Base-by-base conservation (phyloP, 371 early-diverging fungal genomes). In the Blakeslea trispora region DNA sequence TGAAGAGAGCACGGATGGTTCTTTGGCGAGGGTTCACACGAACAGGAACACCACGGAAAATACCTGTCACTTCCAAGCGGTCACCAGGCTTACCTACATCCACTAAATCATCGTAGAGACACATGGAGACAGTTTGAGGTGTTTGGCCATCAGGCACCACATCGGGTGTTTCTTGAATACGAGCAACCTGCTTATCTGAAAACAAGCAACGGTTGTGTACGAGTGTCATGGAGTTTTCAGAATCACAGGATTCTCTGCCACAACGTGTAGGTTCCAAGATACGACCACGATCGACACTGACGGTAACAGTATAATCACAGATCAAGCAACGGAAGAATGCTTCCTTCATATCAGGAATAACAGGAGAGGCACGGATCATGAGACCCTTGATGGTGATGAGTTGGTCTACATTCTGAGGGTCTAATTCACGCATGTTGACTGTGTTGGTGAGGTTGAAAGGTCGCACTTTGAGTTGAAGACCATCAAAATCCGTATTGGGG, bases 81-180 rank as follows among this genome's bases (percentile, higher is more conserved):
- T 99, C 99, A 79, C 99, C 99, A 2, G 99, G 98, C 61, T 96
- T 93, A 44, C 89, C 81, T 18, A 88, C 85, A 72, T 99, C 99
- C 0, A 99, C 98, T 45, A 99, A 77, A 66, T 97, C 96, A 62
- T 97, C 97, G 67, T 95, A 95, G 50, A 91, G 62, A 49, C 92
- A 90, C 64, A 99, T 63, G 0, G 99, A 88, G 17, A 99, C 92
- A 1, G 99, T 92, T 71, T 98, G 95, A 19, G 99, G 99, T 3
- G 99, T 99, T 68, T 99, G 96, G 22, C 99, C 99, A 71, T 99
- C 99, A 21, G 99, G 99, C 19, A 98, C 94, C 39, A 87, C 81
- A 72, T 99, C 99, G 42, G 99, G 99, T 21, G 99, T 98, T 74
- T 99, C 99, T 73, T 99, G 99, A 71, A 99, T 79, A 55, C 94